Conservation (phyloP, 345 rosid genomes). For the Populus simonii region DNA sequence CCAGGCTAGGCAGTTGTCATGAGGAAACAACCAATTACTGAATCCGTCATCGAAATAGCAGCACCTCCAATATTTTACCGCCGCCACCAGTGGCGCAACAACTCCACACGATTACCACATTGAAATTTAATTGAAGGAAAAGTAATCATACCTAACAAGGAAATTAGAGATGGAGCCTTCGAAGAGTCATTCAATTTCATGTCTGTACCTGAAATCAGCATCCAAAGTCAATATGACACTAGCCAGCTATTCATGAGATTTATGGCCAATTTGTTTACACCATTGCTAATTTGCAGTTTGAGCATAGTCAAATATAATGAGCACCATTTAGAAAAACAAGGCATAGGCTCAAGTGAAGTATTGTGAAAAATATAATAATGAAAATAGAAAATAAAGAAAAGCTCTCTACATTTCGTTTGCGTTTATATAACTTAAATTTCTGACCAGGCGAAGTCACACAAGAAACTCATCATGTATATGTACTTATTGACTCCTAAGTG, state of each 20-base stretch:
- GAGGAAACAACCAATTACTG: neutral
- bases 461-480: neutral
- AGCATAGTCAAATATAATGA: neutral
- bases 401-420: neutral
- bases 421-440: neutral
- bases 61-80: neutral
- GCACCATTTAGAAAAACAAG: neutral
- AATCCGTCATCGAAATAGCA: neutral
- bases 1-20: neutral
- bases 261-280: neutral
- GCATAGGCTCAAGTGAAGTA: neutral
- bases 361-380: neutral
- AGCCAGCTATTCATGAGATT: neutral
- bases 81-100: neutral
- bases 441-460: neutral
- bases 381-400: neutral
- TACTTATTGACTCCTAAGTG: neutral
- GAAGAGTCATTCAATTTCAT: conserved; percentile 57
- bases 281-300: neutral
- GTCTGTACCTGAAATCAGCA: conserved; percentile 49
- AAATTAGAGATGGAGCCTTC: conserved; percentile 68
- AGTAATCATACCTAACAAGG: conserved; percentile 67
- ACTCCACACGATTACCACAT: neutral
- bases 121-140: neutral
- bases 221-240: conserved; percentile 11